These are phyloP conservation scores for Russula lepida DNA, from an alignment of 768 basidiomycete species.

Conservation along the genomic window DNA sequence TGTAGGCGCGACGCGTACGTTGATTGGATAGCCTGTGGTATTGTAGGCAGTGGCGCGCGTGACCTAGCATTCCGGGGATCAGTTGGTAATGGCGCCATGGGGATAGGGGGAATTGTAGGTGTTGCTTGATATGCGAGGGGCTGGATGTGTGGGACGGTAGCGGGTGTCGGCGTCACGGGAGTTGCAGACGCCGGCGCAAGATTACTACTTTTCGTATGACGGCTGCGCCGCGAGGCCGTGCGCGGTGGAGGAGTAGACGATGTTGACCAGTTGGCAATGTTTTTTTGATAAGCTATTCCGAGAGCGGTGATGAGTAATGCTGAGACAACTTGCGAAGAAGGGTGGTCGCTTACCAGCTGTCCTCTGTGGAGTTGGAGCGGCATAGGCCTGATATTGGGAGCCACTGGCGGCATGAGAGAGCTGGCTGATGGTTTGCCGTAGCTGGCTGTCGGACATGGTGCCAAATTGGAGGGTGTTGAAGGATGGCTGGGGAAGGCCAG, in stretches of 20 bases:
- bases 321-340: not conserved
- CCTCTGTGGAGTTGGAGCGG: slow-evolving; percentile 27
- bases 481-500: not conserved
- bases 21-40: slow-evolving; percentile 63
- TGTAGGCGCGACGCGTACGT: slow-evolving; percentile 86
- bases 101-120: slow-evolving; percentile 24
- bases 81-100: slow-evolving; percentile 35
- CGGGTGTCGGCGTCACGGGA: slow-evolving; percentile 22
- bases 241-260: slow-evolving; percentile 51
- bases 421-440: slow-evolving; percentile 55
- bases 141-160: slow-evolving; percentile 33
- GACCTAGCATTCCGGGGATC: slow-evolving; percentile 25
- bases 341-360: slow-evolving; percentile 10
- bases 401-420: slow-evolving; percentile 31
- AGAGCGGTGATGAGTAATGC: not conserved
- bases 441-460: slow-evolving; percentile 52
- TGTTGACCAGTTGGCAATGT: slow-evolving; percentile 61
- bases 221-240: slow-evolving; percentile 32
- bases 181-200: slow-evolving; percentile 30
- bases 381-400: slow-evolving; percentile 30
- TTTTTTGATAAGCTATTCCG: slow-evolving; percentile 51
- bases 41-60: slow-evolving; percentile 38
- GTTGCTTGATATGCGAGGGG: slow-evolving; percentile 23
- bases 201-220: slow-evolving; percentile 36
- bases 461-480: slow-evolving; percentile 27